Evolutionary conservation across 306 rosid species (phyloP), one percentile per base, ranked within the genome.

Genomic region (Cicer pinnatifidum): DNA sequence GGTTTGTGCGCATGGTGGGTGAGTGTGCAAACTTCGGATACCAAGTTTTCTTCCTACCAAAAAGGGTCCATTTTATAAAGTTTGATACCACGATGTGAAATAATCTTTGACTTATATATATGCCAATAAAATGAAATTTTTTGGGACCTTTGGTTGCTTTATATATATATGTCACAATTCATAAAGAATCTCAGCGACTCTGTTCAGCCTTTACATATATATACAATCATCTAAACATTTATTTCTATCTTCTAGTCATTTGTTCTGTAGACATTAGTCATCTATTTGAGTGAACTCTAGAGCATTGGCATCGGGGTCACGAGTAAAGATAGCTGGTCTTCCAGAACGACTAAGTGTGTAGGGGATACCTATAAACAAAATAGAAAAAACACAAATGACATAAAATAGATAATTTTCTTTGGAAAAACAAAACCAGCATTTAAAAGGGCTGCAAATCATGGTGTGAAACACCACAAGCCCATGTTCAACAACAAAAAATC

Each of bases 241-340:
- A 71, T 47, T 65, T 48, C 75, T 48, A 70, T 73, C 15, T 71
- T 53, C 39, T 73, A 9, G 45, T 40, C 4, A 28, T 28, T 28
- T 28, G 33, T 28, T 28, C 33, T 28, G 33, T 28, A 28, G 33
- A 28, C 33, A 59, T 86, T 82, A 88, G 37, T 11, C 82, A 66
- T 91, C 96, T 71, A 94, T 81, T 77, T 91, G 95, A 17, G 97
- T 89, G 82, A 94, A 94, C 73, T 94, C 99, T 38, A 91, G 69
- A 61, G 97, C 99, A 83, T 94, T 94, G 76, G 92, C 83, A 79
- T 93, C 97, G 1, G 98, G 98, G 80, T 89, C 97, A 47, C 97
- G 88, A 7, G 94, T 86, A 71, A 91, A 94, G 40, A 94, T 89
- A 19, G 99, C 99, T 7, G 99, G 98, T 85, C 99, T 87, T 77